Evolutionary conservation across 768 basidiomycete genomes (phyloP).

Genomic region (Rhodosporidiobolus odoratus): DNA sequence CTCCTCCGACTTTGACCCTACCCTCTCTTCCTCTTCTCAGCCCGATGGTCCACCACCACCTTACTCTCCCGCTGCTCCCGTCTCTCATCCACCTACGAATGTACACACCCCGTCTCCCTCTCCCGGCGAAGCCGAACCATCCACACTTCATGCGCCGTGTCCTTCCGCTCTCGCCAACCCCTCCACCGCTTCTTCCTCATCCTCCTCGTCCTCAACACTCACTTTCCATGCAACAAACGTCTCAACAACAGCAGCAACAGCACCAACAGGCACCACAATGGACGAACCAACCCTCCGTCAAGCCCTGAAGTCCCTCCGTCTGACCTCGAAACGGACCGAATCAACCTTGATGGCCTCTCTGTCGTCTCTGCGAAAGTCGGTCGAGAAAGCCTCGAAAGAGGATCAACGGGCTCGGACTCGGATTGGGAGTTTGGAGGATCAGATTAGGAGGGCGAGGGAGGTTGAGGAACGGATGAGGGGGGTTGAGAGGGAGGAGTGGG

Average conservation of each 20-base stretch:
- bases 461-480: slow-evolving; percentile 6
- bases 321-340: slow-evolving; percentile 22
- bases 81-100: too few species aligned
- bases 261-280: too few species aligned
- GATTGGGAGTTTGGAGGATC: slow-evolving; percentile 33
- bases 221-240: too few species aligned
- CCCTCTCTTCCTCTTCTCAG: neutral
- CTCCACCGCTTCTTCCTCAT: neutral
- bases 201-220: neutral
- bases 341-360: slow-evolving; percentile 9
- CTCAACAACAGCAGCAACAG: too few species aligned
- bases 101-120: too few species aligned
- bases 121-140: too few species aligned
- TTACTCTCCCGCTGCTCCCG: slow-evolving; percentile 4
- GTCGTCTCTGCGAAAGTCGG: slow-evolving; percentile 13
- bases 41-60: slow-evolving; percentile 20
- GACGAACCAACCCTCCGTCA: slow-evolving; percentile 19
- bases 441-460: slow-evolving; percentile 20
- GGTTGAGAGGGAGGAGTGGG: slow-evolving; percentile 10
- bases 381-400: slow-evolving; percentile 38
- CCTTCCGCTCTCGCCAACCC: neutral
- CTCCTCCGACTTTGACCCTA: neutral
- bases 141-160: neutral
- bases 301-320: slow-evolving; percentile 22
- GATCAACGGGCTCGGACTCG: slow-evolving; percentile 35